A percentile compares a stretch with the other conserved stretches of the same genome.
These are phyloP conservation scores for Volvox reticuliferus DNA, from an alignment of 139 green algal species.

Conservation along the genomic window DNA sequence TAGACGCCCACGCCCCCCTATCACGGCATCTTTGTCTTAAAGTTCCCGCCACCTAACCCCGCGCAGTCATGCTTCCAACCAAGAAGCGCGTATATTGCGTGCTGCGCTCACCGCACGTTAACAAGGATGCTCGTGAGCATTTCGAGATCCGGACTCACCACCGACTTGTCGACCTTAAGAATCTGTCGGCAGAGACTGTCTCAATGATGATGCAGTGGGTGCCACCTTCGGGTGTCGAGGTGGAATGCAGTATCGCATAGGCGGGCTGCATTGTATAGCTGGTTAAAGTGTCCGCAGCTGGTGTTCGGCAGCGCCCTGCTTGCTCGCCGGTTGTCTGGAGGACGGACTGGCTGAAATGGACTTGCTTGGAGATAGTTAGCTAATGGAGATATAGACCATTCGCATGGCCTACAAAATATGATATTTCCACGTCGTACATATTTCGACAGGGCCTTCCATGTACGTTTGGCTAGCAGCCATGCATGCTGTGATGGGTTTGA, in stretches of 20 bases:
- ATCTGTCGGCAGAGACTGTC: constrained; percentile 87
- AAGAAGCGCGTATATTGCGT: constrained; percentile 82
- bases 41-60: not conserved
- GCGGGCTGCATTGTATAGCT: not conserved
- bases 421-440: too few species aligned
- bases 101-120: constrained; percentile 90
- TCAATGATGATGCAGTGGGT: constrained; percentile 91
- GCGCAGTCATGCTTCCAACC: constrained; percentile 81
- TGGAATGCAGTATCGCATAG: constrained; percentile 66
- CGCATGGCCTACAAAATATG: too few species aligned
- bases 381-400: too few species aligned
- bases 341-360: too few species aligned
- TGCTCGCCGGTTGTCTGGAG: too few species aligned
- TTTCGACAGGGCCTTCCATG: too few species aligned
- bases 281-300: too few species aligned
- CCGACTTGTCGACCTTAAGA: constrained; percentile 88
- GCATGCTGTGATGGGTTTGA: not conserved
- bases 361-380: too few species aligned
- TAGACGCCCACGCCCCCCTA: too few species aligned
- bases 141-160: constrained; percentile 92
- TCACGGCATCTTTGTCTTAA: too few species aligned
- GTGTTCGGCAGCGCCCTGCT: too few species aligned
- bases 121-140: constrained; percentile 94
- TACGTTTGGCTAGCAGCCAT: too few species aligned
- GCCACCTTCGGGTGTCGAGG: constrained; percentile 87